phyloP scores from a whole-genome alignment of 2,329 filamentous ascomycete species.

The Aureobasidium sp. region DNA sequence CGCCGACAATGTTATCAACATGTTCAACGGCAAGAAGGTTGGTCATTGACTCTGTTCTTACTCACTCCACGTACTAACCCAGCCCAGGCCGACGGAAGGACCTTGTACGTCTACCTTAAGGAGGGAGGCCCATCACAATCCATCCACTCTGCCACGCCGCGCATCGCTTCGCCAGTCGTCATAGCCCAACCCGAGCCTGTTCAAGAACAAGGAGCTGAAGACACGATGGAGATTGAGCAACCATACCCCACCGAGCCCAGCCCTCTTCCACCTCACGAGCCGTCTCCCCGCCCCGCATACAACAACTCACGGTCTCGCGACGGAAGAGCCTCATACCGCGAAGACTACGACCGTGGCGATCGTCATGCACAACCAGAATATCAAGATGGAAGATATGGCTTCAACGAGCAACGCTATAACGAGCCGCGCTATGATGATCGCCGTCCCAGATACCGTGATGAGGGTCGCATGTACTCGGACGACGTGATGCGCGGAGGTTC shows the following conservation, averaged over 20 bases:
- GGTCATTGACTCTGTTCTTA: conserved; percentile 21
- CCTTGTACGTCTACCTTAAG: conserved; percentile 66
- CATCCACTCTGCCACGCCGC: conserved; percentile 13
- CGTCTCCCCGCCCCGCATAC: conserved; percentile 15
- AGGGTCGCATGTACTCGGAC: conserved; percentile 23
- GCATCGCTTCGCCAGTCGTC: background rate
- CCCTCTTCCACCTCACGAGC: conserved; percentile 20
- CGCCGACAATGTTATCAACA: conserved; percentile 64
- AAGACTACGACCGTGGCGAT: conserved; percentile 14
- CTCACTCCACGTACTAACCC: conserved; percentile 2
- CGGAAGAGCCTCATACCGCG: conserved; percentile 18
- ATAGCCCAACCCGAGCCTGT: background rate
- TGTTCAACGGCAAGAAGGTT: conserved; percentile 72
- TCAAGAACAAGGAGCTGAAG: conserved; percentile 17
- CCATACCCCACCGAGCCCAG: conserved; percentile 18
- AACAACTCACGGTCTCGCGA: conserved; percentile 16
- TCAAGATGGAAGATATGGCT: conserved; percentile 37
- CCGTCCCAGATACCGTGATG: conserved; percentile 18
- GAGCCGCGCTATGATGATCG: conserved; percentile 13
- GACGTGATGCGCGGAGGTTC: conserved; percentile 14
- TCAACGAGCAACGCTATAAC: conserved; percentile 22
- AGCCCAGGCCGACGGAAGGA: conserved; percentile 59
- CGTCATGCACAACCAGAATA: conserved; percentile 27
- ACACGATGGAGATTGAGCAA: conserved; percentile 37
- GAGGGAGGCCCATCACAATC: conserved; percentile 33